phyloP scores from a whole-genome alignment of 31 red algal species.

The Porphyra umbilicalis region DNA sequence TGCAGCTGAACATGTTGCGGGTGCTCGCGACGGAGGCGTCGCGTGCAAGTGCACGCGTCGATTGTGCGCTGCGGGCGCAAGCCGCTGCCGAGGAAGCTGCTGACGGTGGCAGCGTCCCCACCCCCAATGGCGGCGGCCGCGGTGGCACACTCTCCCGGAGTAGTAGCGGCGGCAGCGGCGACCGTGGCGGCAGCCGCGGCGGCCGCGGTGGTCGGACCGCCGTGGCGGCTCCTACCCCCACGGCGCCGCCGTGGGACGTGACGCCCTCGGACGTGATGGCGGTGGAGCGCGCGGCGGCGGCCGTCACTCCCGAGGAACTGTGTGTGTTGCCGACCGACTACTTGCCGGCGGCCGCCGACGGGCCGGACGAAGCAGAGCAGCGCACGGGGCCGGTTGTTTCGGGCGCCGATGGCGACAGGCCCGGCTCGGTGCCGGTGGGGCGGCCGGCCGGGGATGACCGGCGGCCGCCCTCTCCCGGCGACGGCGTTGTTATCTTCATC shows the following conservation, averaged over 20 bases:
- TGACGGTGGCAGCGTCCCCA: too few relatives aligned
- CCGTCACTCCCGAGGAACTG: background rate
- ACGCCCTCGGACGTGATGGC: background rate
- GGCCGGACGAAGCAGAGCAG: background rate
- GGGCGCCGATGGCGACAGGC: background rate
- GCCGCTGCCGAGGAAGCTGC: too few relatives aligned
- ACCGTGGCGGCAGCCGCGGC: too few relatives aligned
- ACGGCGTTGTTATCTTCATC: slow-evolving; percentile 13
- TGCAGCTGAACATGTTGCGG: too few relatives aligned
- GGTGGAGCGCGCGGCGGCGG: background rate
- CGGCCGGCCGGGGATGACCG: background rate
- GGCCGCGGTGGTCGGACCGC: too few relatives aligned
- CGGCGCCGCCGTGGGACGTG: background rate
- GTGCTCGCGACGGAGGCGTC: too few relatives aligned
- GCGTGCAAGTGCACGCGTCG: too few relatives aligned
- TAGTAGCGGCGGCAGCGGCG: too few relatives aligned
- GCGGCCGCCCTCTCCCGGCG: background rate
- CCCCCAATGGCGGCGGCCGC: too few relatives aligned
- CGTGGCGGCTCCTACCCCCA: too few relatives aligned
- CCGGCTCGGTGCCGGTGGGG: background rate
- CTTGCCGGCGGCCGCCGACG: background rate
- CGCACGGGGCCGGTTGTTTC: background rate
- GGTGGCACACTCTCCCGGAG: too few relatives aligned
- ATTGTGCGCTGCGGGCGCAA: too few relatives aligned
- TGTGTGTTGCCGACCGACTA: background rate